Base-by-base conservation (phyloP, 352 stramenopile genomes). In the Pelagophyceae sp. region DNA sequence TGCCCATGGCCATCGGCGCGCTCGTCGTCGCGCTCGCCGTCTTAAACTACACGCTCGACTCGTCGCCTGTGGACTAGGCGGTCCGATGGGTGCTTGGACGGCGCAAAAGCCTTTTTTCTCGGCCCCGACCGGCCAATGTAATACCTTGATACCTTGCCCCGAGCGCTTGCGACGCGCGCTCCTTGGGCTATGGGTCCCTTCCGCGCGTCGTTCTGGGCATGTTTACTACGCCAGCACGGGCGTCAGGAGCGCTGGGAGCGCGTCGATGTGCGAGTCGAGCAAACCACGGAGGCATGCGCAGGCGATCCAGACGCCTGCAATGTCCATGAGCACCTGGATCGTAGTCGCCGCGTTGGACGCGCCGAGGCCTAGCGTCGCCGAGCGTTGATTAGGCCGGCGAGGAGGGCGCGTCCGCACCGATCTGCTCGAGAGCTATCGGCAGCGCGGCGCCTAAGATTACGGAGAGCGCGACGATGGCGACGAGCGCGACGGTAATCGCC, bases 21-120 rank as follows among this genome's bases (percentile, higher is more conserved):
- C 17, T 70, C 37, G 60, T 69, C 37, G 72, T 69, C n/a, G 23
- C 89, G 74, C 83, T 88, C 72, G 76, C 85, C 15, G 89, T 91
- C 78, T 87, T 80, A 45, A 87, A 90, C 72, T 91, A 91, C 76
- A 88, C 85, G 0, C 89, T 90, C 79, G 87, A 91, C 83, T 60
- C 78, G n/a, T 84, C 85, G 11, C 61, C 61, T 27, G 45, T 54
- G 58, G 58, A 11, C 58, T n/a, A n/a, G n/a, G n/a, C n/a, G n/a
- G n/a, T n/a, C n/a, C n/a, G n/a, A n/a, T n/a, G n/a, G n/a, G n/a
- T n/a, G n/a, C n/a, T n/a, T n/a, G n/a, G n/a, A n/a, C n/a, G n/a
- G n/a, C n/a, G n/a, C n/a, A n/a, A n/a, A n/a, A n/a, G n/a, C n/a
- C n/a, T n/a, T n/a, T n/a, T n/a, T n/a, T n/a, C n/a, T n/a, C n/a